A percentile compares a stretch with the other conserved stretches of the same genome.
phyloP scores from a whole-genome alignment of 78 protist species.

The slime mould (Dictyostelium discoideum) region DNA sequence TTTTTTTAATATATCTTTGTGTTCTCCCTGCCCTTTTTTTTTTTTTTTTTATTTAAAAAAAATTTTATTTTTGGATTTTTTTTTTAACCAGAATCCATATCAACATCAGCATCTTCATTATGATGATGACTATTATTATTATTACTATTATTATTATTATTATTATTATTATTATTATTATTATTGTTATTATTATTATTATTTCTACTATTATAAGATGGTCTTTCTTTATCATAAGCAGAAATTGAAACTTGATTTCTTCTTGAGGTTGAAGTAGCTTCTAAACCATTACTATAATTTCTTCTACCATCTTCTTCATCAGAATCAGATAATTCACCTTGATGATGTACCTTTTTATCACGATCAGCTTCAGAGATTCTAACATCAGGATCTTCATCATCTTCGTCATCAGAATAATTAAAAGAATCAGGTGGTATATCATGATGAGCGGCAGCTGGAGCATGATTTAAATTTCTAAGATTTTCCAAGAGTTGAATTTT shows the following conservation, averaged over 20 bases:
- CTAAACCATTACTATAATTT: slow-evolving; percentile 39
- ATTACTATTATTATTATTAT: neutral
- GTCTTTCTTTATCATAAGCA: slow-evolving; percentile 55
- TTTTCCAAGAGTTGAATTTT: slow-evolving; percentile 65
- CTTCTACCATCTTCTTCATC: slow-evolving; percentile 80
- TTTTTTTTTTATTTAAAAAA: neutral
- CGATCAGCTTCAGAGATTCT: slow-evolving; percentile 40
- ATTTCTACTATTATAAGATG: slow-evolving; percentile 15
- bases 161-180: neutral
- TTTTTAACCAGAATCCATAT: slow-evolving; percentile 8
- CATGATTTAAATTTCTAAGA: slow-evolving; percentile 47
- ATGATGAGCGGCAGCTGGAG: slow-evolving; percentile 65
- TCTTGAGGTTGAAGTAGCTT: neutral
- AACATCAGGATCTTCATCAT: slow-evolving; percentile 49
- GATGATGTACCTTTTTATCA: slow-evolving; percentile 28
- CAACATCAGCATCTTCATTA: slow-evolving; percentile 16
- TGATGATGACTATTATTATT: neutral
- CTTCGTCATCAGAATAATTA: slow-evolving; percentile 43
- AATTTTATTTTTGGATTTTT: neutral
- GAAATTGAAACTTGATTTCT: slow-evolving; percentile 63
- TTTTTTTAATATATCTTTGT: neutral
- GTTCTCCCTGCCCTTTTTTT: neutral
- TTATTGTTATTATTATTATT: neutral
- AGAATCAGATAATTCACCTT: slow-evolving; percentile 65
- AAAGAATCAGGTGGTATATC: slow-evolving; percentile 79